Evolutionary conservation across 2,329 filamentous ascomycete species (phyloP).

Genomic region (Rasamsonia emersonii): DNA sequence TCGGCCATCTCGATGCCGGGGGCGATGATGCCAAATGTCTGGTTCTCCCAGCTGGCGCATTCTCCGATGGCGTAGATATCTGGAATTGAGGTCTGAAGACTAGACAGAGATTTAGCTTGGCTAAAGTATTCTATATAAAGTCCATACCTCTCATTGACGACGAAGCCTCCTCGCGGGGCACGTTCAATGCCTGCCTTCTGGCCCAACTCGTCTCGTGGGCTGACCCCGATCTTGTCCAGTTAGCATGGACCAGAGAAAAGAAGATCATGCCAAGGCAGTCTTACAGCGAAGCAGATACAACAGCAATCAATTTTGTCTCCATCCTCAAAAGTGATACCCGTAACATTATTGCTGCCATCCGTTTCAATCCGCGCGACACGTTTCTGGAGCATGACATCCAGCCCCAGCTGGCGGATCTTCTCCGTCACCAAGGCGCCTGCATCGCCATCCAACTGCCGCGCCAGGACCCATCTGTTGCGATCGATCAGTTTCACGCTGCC

Average conservation of each 20-base stretch:
- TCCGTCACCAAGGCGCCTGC: conserved; percentile 75
- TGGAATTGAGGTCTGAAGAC: conserved; percentile 58
- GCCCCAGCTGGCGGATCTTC: conserved; percentile 66
- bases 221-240: conserved; percentile 59
- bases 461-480: conserved; percentile 72
- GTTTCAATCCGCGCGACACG: conserved; percentile 64
- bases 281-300: conserved; percentile 72
- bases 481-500: conserved; percentile 70
- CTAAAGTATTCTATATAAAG: no score
- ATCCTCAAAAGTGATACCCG: conserved; percentile 70
- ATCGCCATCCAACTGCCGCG: conserved; percentile 71
- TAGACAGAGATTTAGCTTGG: conserved; percentile 7
- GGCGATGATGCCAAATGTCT: conserved; percentile 81
- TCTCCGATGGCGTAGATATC: conserved; percentile 84
- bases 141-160: conserved; percentile 41
- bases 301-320: conserved; percentile 68
- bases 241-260: conserved; percentile 7
- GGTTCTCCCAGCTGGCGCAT: conserved; percentile 80
- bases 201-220: conserved; percentile 70
- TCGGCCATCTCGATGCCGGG: conserved; percentile 91
- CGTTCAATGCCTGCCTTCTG: conserved; percentile 61
- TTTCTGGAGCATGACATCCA: conserved; percentile 73
- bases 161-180: conserved; percentile 61
- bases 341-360: conserved; percentile 58
- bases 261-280: conserved; percentile 12